Conservation (phyloP, 1,284 basidiomycete genomes). For the Chalciporus sp. region DNA sequence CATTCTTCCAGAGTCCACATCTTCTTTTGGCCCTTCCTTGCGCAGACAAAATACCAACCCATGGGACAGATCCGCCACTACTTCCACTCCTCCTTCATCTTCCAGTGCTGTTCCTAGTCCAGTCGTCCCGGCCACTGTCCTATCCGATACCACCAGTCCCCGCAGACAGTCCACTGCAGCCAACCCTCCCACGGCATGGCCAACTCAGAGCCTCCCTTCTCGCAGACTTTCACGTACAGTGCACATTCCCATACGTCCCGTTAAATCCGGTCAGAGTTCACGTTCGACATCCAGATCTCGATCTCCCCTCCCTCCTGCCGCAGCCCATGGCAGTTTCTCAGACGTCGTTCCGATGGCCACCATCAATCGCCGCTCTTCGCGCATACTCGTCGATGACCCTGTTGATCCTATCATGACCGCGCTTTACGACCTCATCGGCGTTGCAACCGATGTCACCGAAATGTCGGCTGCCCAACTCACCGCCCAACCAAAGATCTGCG, state of each 20-base stretch:
- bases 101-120: slow-evolving; percentile 45
- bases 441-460: slow-evolving; percentile 95
- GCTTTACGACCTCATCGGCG: slow-evolving; percentile 89
- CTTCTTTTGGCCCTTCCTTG: slow-evolving; percentile 63
- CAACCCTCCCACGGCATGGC: slow-evolving; percentile 57
- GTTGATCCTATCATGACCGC: slow-evolving; percentile 89
- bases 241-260: slow-evolving; percentile 70
- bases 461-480: slow-evolving; percentile 88
- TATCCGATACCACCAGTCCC: slow-evolving; percentile 64
- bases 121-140: slow-evolving; percentile 53
- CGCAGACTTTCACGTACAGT: slow-evolving; percentile 81
- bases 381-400: slow-evolving; percentile 76
- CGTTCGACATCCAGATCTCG: slow-evolving; percentile 94
- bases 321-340: slow-evolving; percentile 63
- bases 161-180: slow-evolving; percentile 57
- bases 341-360: slow-evolving; percentile 56
- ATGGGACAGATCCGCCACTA: slow-evolving; percentile 64
- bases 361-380: slow-evolving; percentile 68
- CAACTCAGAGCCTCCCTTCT: slow-evolving; percentile 55
- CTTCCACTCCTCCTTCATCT: slow-evolving; percentile 51
- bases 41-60: slow-evolving; percentile 67
- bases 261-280: slow-evolving; percentile 82
- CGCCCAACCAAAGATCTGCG: slow-evolving; percentile 82
- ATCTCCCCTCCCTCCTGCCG: slow-evolving; percentile 85
- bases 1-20: slow-evolving; percentile 60